Evolutionary conservation across 495 filamentous ascomycete species (phyloP).

Genomic region (Gamarada debralockiae): DNA sequence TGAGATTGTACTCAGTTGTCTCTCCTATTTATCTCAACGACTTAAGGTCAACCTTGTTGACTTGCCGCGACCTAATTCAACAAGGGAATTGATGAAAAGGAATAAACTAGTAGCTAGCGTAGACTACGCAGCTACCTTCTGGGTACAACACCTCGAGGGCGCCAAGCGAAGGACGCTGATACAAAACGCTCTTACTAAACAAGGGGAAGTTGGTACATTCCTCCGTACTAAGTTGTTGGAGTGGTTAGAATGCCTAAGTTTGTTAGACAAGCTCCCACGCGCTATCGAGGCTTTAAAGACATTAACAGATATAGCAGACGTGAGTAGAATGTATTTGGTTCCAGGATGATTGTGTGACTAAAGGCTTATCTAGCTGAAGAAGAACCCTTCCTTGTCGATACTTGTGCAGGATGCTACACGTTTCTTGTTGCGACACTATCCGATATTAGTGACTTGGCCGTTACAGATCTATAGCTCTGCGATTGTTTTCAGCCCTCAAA

Average conservation of each 20-base stretch:
- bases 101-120: constrained; percentile 14
- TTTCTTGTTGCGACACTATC: constrained; percentile 24
- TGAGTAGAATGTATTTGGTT: constrained; percentile 13
- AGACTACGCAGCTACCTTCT: constrained; percentile 22
- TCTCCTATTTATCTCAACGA: constrained; percentile 18
- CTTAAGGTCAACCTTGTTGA: constrained; percentile 21
- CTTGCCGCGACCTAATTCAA: constrained; percentile 17
- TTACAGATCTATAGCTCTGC: constrained; percentile 30
- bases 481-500: constrained; percentile 32
- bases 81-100: constrained; percentile 14
- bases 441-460: constrained; percentile 19
- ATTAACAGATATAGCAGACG: constrained; percentile 8
- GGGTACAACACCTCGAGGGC: constrained; percentile 21
- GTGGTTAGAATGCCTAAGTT: constrained; percentile 29
- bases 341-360: neutral
- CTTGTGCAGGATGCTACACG: constrained; percentile 24
- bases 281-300: constrained; percentile 13
- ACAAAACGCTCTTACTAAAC: constrained; percentile 11
- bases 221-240: constrained; percentile 23
- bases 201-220: constrained; percentile 12
- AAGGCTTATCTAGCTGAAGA: constrained; percentile 5
- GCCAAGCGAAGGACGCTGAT: constrained; percentile 7
- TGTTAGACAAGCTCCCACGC: constrained; percentile 20
- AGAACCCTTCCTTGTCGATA: constrained; percentile 7
- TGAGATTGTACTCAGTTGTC: constrained; percentile 21